Percentiles rank a stretch among this genome's conserved stretches.
Evolutionary conservation across 2,329 filamentous ascomycete genomes (phyloP).

Genomic region (Myriosclerotinia curreyana): DNA sequence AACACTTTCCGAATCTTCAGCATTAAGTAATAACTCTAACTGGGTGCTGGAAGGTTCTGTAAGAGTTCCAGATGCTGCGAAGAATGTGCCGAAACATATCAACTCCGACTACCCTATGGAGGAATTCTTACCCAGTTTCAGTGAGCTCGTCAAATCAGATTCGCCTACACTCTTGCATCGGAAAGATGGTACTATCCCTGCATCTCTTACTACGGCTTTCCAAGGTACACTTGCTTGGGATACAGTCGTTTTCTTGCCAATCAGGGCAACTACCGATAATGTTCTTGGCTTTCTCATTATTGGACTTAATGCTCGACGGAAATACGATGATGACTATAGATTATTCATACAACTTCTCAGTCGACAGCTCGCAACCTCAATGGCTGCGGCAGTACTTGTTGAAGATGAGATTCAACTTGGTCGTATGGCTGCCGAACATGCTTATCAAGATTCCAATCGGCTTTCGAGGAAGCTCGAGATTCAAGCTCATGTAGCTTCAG

Average conservation of each 20-base stretch:
- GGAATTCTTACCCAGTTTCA: slow-evolving; percentile 12
- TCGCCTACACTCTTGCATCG: slow-evolving; percentile 10
- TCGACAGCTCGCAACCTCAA: slow-evolving; percentile 72
- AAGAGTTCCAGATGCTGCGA: slow-evolving; percentile 20
- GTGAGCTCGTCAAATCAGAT: slow-evolving; percentile 9
- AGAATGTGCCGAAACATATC: slow-evolving; percentile 14
- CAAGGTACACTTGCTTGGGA: not conserved
- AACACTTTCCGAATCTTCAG: slow-evolving; percentile 28
- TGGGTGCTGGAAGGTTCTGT: slow-evolving; percentile 32
- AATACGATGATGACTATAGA: slow-evolving; percentile 77
- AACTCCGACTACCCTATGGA: not conserved
- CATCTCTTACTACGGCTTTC: not conserved
- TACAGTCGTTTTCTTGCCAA: slow-evolving; percentile 16
- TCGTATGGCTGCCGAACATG: slow-evolving; percentile 68
- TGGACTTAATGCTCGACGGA: slow-evolving; percentile 72
- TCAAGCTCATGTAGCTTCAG: slow-evolving; percentile 47
- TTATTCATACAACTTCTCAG: slow-evolving; percentile 73
- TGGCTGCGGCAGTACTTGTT: slow-evolving; percentile 78
- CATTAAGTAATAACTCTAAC: slow-evolving; percentile 24
- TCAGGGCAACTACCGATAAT: slow-evolving; percentile 56
- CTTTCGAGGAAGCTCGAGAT: slow-evolving; percentile 63
- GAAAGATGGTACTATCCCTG: slow-evolving; percentile 8
- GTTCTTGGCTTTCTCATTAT: slow-evolving; percentile 77
- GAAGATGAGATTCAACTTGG: slow-evolving; percentile 78
- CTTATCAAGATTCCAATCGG: slow-evolving; percentile 72